These are phyloP conservation scores for Aspergillus ellipticus DNA, from an alignment of 495 filamentous ascomycete genomes.

Conservation along the genomic window DNA sequence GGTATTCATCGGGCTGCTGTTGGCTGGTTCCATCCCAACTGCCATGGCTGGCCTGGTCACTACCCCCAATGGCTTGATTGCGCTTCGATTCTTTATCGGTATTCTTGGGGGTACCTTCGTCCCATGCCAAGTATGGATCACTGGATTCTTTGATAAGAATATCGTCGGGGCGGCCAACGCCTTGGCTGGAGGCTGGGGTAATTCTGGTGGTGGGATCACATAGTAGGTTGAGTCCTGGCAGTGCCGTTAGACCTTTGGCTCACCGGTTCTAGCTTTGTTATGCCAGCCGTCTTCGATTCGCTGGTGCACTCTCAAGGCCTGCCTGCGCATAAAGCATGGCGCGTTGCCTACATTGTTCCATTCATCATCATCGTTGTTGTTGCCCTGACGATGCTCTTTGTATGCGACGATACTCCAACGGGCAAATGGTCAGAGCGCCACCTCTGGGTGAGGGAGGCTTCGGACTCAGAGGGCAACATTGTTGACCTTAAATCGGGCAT, in stretches of 20 bases:
- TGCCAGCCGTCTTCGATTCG: conserved; percentile 87
- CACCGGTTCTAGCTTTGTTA: conserved; percentile 63
- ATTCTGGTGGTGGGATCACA: conserved; percentile 84
- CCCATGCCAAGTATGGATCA: conserved; percentile 94
- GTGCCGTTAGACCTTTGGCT: neutral
- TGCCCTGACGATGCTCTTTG: conserved; percentile 64
- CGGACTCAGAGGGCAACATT: conserved; percentile 31
- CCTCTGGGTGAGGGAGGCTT: conserved; percentile 30
- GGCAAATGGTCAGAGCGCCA: conserved; percentile 79
- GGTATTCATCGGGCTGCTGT: conserved; percentile 72
- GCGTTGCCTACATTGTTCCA: conserved; percentile 79
- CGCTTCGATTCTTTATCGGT: conserved; percentile 86
- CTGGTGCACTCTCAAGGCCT: conserved; percentile 59
- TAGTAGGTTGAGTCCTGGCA: conserved; percentile 32
- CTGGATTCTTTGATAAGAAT: conserved; percentile 94
- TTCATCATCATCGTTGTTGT: conserved; percentile 67
- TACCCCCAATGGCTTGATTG: conserved; percentile 65
- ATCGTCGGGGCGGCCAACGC: conserved; percentile 90
- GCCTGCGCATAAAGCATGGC: conserved; percentile 68
- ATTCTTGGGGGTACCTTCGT: conserved; percentile 90
- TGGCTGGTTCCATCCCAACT: conserved; percentile 77
- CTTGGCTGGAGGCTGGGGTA: conserved; percentile 81
- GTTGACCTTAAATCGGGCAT: conserved; percentile 47
- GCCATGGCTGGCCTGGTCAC: conserved; percentile 76
- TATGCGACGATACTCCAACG: conserved; percentile 81